Conservation (phyloP, 2,329 filamentous ascomycete species). For the Metarhizium rileyi region DNA sequence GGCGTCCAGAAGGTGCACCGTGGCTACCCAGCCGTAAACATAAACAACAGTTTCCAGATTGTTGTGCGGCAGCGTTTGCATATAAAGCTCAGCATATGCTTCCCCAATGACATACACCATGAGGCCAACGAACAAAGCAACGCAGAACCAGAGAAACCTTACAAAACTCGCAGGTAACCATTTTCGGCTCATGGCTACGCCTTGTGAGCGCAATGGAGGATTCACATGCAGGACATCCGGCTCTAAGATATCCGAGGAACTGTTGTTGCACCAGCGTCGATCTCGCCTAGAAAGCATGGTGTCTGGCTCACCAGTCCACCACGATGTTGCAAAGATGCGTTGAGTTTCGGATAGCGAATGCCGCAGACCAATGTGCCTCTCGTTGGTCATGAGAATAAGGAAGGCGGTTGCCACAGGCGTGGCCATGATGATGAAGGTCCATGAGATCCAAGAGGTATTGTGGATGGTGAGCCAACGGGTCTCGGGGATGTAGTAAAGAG, state of each 20-base stretch:
- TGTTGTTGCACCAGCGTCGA: conserved; percentile 7
- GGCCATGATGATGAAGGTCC: conserved; percentile 62
- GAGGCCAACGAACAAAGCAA: conserved; percentile 51
- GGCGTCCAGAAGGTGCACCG: conserved; percentile 54
- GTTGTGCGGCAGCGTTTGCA: conserved; percentile 56
- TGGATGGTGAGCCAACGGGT: conserved; percentile 45
- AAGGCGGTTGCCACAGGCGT: conserved; percentile 58
- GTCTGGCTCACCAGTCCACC: conserved; percentile 53
- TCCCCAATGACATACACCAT: conserved; percentile 60
- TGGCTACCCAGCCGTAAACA: conserved; percentile 61
- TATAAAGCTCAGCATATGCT: conserved; percentile 59
- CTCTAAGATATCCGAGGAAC: conserved; percentile 28
- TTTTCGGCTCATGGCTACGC: conserved; percentile 34
- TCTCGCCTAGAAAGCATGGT: conserved; percentile 33
- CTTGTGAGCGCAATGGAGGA: conserved; percentile 16
- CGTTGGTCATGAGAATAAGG: conserved; percentile 51
- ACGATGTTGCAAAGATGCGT: conserved; percentile 55
- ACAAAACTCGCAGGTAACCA: conserved; percentile 60
- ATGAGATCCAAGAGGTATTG: conserved; percentile 60
- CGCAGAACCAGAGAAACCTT: conserved; percentile 60
- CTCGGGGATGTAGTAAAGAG: conserved; percentile 46
- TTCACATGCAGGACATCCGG: conserved; percentile 21
- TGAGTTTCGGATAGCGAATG: conserved; percentile 56
- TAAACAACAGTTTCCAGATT: conserved; percentile 59
- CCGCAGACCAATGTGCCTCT: conserved; percentile 52